Conservation (phyloP, 139 green algal species). For the Picochlorum costavermella region DNA sequence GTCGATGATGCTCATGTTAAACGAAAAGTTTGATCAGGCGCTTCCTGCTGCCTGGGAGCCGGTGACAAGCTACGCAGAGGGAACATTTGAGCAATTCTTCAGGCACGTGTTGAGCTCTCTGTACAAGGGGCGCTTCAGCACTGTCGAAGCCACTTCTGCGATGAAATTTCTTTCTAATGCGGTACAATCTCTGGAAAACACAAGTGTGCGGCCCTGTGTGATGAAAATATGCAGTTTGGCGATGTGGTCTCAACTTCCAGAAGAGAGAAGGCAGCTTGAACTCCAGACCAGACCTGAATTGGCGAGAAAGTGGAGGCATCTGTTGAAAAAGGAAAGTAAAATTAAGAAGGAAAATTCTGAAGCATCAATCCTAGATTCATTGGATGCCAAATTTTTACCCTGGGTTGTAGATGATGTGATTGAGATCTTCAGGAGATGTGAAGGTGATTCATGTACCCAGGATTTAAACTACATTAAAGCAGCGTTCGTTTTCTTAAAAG, state of each 20-base stretch:
- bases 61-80: too few species aligned
- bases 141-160: slow-evolving; percentile 70
- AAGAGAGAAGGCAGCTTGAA: slow-evolving; percentile 72
- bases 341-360: slow-evolving; percentile 31
- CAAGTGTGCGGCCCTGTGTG: slow-evolving; percentile 56
- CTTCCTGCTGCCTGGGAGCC: too few species aligned
- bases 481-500: slow-evolving; percentile 80
- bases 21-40: too few species aligned
- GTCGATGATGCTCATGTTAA: slow-evolving; percentile 40
- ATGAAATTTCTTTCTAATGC: slow-evolving; percentile 79
- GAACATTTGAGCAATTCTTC: too few species aligned
- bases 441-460: neutral
- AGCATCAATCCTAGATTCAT: slow-evolving; percentile 36
- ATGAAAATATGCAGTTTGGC: slow-evolving; percentile 73
- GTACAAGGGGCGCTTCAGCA: slow-evolving; percentile 13
- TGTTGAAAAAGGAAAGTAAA: slow-evolving; percentile 77
- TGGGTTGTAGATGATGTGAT: slow-evolving; percentile 67
- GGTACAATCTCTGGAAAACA: slow-evolving; percentile 82
- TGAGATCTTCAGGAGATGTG: slow-evolving; percentile 2
- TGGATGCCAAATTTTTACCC: slow-evolving; percentile 70
- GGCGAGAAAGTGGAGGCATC: slow-evolving; percentile 73
- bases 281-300: slow-evolving; percentile 62
- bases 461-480: slow-evolving; percentile 62
- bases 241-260: slow-evolving; percentile 77
- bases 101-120: too few species aligned